Percentiles rank a stretch among this genome's conserved stretches.
phyloP scores from a whole-genome alignment of 1,139 yeast species.

The Kluyveromyces marxianus region DNA sequence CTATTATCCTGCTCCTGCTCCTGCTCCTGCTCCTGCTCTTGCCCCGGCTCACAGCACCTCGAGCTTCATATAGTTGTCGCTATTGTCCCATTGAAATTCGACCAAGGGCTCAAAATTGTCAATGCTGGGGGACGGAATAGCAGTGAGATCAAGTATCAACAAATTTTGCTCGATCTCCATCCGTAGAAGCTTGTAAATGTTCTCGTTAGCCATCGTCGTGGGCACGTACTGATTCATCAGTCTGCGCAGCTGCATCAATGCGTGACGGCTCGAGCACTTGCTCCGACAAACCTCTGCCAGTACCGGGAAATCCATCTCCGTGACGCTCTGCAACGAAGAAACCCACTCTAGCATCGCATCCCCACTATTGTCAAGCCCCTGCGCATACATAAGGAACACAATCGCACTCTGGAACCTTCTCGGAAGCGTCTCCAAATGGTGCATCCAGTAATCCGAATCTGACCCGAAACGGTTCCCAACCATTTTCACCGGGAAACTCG shows the following conservation, averaged over 20 bases:
- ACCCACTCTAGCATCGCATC: background rate
- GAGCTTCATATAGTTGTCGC: background rate
- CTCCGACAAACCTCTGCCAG: background rate
- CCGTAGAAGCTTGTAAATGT: background rate
- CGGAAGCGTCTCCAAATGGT: background rate
- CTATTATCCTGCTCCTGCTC: too few species aligned
- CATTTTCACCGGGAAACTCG: too few species aligned
- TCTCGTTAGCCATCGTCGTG: background rate
- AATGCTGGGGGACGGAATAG: background rate
- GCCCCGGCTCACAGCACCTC: background rate
- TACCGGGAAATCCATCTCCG: background rate
- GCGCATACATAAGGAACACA: slow-evolving; percentile 1
- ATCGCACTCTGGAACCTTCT: background rate
- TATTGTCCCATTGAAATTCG: background rate
- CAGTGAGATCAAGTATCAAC: background rate
- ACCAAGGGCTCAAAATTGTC: background rate
- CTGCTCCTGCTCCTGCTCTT: too few species aligned
- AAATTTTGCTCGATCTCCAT: background rate
- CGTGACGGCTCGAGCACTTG: background rate
- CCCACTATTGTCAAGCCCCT: background rate
- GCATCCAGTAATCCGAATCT: background rate
- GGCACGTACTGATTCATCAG: background rate
- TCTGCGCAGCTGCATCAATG: background rate
- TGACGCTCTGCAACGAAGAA: background rate
- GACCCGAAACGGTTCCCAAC: too few species aligned